Conservation (phyloP, 305 asterid species). For the Petunia hybrid region DNA sequence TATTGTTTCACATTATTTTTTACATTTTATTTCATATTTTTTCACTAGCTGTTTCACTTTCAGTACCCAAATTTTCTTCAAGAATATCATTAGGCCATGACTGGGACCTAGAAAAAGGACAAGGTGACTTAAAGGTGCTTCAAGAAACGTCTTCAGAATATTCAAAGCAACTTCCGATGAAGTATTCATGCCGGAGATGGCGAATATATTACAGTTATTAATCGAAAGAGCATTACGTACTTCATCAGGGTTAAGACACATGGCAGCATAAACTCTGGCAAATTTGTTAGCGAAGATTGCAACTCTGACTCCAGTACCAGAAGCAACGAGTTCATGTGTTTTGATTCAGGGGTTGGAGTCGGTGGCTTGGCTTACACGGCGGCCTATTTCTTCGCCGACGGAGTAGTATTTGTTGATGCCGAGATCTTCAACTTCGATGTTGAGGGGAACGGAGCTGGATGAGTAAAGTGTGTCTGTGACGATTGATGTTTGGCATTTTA, state of each 20-base stretch:
- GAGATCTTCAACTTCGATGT: constrained; percentile 75
- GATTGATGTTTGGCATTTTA: too few species aligned
- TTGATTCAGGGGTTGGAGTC: constrained; percentile 45
- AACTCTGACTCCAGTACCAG: constrained; percentile 92
- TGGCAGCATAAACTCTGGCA: constrained; percentile 85
- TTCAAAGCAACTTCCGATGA: constrained; percentile 53
- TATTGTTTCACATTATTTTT: too few species aligned
- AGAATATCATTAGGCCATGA: constrained; percentile 81
- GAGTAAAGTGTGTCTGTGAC: constrained; percentile 54
- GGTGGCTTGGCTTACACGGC: constrained; percentile 68
- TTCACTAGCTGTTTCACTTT: too few species aligned
- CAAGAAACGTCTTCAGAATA: constrained; percentile 63
- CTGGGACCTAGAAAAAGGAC: constrained; percentile 80
- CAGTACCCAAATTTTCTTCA: constrained; percentile 13
- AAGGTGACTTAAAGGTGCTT: constrained; percentile 76
- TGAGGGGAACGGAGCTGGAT: constrained; percentile 59
- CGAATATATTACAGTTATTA: constrained; percentile 77
- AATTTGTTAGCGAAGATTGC: constrained; percentile 85
- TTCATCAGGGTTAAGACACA: constrained; percentile 71
- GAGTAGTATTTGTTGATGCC: constrained; percentile 76
- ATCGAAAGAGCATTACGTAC: constrained; percentile 77
- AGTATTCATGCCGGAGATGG: constrained; percentile 75
- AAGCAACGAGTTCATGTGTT: constrained; percentile 76
- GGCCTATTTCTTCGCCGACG: constrained; percentile 76
- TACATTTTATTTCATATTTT: too few species aligned